These are phyloP conservation scores for Alternaria solani DNA, from an alignment of 2,329 filamentous ascomycete species.

Conservation along the genomic window DNA sequence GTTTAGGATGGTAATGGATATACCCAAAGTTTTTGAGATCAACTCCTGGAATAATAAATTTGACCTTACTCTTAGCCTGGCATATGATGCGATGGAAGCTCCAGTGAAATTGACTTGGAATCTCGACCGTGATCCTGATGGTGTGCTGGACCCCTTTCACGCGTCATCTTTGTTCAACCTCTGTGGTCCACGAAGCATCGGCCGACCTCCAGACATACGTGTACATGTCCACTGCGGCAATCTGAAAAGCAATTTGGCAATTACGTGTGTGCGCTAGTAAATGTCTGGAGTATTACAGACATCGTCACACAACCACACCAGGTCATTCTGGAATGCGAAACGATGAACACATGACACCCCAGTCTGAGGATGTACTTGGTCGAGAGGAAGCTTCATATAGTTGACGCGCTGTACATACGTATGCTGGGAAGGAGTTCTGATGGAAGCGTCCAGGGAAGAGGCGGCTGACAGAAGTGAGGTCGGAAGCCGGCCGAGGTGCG, in stretches of 20 bases:
- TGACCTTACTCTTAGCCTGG: not conserved
- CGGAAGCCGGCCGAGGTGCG: constrained; percentile 1
- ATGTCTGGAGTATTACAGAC: not conserved
- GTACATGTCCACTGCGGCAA: not conserved
- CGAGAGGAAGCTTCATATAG: not conserved
- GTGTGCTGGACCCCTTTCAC: not conserved
- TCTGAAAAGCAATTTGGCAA: not conserved
- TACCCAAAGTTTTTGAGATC: not conserved
- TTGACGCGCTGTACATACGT: not conserved
- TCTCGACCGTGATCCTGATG: not conserved
- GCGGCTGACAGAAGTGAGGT: not conserved
- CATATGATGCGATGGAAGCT: not conserved
- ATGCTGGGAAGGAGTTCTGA: not conserved
- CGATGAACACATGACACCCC: not conserved
- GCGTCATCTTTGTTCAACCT: not conserved
- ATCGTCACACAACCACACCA: not conserved
- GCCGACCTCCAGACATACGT: not conserved
- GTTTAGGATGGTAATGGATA: not conserved
- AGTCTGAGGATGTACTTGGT: not conserved
- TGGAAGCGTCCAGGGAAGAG: not conserved
- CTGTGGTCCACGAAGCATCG: not conserved
- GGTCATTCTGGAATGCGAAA: not conserved
- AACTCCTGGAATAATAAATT: not conserved
- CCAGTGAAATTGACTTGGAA: not conserved
- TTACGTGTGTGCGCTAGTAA: not conserved